These are phyloP conservation scores for Pleurotus pulmonarius DNA, from an alignment of 768 basidiomycete genomes.

Conservation along the genomic window DNA sequence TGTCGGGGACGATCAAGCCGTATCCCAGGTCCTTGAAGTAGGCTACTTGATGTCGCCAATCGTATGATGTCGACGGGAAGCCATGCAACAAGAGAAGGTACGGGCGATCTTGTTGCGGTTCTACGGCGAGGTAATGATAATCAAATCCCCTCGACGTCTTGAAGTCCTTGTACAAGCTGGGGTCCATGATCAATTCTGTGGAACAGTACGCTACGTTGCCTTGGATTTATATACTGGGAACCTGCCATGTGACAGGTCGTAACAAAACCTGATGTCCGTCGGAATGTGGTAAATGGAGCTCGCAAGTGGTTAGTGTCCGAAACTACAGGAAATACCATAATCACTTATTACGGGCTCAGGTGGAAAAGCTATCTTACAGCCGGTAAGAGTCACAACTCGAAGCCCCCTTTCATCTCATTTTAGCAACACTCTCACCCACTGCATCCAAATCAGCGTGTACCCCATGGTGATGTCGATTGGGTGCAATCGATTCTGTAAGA, in stretches of 20 bases:
- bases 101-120: conserved; percentile 22
- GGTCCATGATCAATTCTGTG: background rate
- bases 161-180: conserved; percentile 22
- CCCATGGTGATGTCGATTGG: conserved; percentile 29
- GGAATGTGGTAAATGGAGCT: too few species aligned
- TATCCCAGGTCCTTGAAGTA: conserved; percentile 36
- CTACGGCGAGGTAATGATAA: conserved; percentile 35
- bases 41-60: conserved; percentile 37
- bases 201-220: too few species aligned
- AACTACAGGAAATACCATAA: too few species aligned
- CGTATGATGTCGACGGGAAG: conserved; percentile 36
- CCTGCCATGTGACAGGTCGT: too few species aligned
- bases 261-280: too few species aligned
- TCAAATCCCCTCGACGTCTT: conserved; percentile 26
- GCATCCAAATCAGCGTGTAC: conserved; percentile 15
- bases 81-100: conserved; percentile 42
- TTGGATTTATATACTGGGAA: too few species aligned
- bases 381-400: too few species aligned
- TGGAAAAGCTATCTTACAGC: too few species aligned
- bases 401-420: too few species aligned
- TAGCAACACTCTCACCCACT: too few species aligned
- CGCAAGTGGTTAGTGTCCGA: too few species aligned
- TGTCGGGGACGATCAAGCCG: conserved; percentile 44
- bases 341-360: too few species aligned
- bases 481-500: conserved; percentile 21